Conservation (phyloP, 2,329 filamentous ascomycete genomes). For the Verticillium nubilum region DNA sequence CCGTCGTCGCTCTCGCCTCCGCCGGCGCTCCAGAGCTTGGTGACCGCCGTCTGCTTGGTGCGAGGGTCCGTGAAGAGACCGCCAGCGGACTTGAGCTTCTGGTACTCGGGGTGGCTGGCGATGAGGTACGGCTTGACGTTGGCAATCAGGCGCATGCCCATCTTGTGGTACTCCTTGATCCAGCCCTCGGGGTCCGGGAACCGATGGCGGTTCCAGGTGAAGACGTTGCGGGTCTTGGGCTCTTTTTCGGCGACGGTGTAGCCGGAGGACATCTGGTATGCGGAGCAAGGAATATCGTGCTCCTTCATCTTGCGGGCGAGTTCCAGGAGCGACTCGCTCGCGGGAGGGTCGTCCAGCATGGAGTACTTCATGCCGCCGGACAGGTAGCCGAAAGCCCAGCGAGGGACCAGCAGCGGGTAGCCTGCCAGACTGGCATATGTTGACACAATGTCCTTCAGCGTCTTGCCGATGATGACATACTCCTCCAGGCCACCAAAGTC, state of each 20-base stretch:
- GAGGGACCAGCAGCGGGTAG: constrained; percentile 60
- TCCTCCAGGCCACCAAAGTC: constrained; percentile 68
- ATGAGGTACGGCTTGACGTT: constrained; percentile 73
- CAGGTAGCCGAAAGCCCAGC: constrained; percentile 70
- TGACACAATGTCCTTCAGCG: constrained; percentile 58
- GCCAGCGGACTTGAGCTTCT: constrained; percentile 49
- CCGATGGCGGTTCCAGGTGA: constrained; percentile 64
- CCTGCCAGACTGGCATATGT: constrained; percentile 64
- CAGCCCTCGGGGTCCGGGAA: constrained; percentile 65
- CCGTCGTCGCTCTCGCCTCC: constrained; percentile 66
- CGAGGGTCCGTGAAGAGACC: constrained; percentile 60
- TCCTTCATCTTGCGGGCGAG: constrained; percentile 57
- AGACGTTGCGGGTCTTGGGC: constrained; percentile 66
- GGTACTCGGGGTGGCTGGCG: constrained; percentile 60
- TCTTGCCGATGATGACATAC: constrained; percentile 63
- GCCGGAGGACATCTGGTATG: constrained; percentile 67
- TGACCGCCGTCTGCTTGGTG: constrained; percentile 46
- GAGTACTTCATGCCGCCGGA: constrained; percentile 56
- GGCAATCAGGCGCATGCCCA: constrained; percentile 62
- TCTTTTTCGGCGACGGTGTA: constrained; percentile 63
- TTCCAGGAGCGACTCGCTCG: constrained; percentile 52
- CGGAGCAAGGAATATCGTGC: constrained; percentile 64
- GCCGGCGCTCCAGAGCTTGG: constrained; percentile 66
- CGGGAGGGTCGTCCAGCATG: constrained; percentile 45
- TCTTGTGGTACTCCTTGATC: constrained; percentile 54